phyloP scores from a whole-genome alignment of 2,329 filamentous ascomycete species.

The Epichloe sp. region DNA sequence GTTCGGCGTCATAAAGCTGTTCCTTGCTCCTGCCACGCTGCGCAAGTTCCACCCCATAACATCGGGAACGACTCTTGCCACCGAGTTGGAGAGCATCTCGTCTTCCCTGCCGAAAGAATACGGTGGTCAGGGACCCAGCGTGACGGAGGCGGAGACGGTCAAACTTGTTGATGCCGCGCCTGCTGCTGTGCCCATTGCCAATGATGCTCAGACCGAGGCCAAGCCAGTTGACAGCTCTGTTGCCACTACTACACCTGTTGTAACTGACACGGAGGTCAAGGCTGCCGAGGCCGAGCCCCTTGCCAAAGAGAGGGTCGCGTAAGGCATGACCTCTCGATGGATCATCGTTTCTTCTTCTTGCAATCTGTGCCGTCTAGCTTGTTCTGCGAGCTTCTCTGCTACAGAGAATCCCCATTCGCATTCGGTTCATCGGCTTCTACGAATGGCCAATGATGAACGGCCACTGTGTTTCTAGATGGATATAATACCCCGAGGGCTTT shows the following conservation, averaged over 20 bases:
- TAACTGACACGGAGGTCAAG: conserved; percentile 4
- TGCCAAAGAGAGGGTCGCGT: conserved; percentile 4
- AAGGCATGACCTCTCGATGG: background rate
- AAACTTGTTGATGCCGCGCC: conserved; percentile 12
- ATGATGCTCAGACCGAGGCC: conserved; percentile 1
- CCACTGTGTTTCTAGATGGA: background rate
- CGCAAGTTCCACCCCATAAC: conserved; percentile 70
- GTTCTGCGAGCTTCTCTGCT: no score
- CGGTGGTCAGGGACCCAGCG: conserved; percentile 52
- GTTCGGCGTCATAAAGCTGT: conserved; percentile 61
- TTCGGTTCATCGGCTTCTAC: no score
- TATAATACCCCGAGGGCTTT: conserved; percentile 3
- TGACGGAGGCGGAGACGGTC: conserved; percentile 24
- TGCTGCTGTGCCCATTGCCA: conserved; percentile 4
- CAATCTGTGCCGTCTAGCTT: no score
- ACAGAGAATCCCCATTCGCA: no score
- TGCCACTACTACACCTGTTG: background rate
- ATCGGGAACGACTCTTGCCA: conserved; percentile 56
- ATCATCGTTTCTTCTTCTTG: background rate
- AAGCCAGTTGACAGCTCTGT: background rate
- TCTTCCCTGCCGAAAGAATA: conserved; percentile 60
- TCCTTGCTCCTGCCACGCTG: conserved; percentile 59
- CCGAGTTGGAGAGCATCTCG: conserved; percentile 44
- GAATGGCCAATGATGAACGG: background rate
- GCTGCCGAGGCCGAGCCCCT: conserved; percentile 5